These are phyloP conservation scores for Sarcodon sp. DNA, from an alignment of 768 basidiomycete genomes.

Conservation along the genomic window DNA sequence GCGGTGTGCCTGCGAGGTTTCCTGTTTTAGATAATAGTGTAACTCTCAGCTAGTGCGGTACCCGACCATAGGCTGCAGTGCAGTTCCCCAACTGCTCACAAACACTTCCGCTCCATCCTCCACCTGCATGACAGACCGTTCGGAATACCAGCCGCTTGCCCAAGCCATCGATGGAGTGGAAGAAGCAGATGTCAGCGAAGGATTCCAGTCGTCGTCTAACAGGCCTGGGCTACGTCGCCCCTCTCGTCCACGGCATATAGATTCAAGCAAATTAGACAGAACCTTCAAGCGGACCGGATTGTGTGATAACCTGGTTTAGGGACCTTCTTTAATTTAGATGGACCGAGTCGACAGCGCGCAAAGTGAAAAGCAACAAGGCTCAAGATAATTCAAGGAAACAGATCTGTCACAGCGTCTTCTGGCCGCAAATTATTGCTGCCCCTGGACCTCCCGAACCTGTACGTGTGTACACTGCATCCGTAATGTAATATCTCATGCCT, in stretches of 20 bases:
- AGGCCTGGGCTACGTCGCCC: constrained; percentile 18
- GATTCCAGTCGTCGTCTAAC: constrained; percentile 15
- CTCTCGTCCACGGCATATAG: constrained; percentile 50
- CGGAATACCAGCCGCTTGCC: constrained; percentile 34
- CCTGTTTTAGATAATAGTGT: no score
- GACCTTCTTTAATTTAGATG: constrained; percentile 31
- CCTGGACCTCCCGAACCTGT: constrained; percentile 23
- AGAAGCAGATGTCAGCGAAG: constrained; percentile 24
- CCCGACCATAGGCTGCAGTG: no score
- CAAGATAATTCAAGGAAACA: constrained; percentile 47
- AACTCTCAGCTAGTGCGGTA: no score
- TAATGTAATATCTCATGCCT: constrained; percentile 2
- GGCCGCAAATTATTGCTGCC: constrained; percentile 35
- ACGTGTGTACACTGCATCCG: constrained; percentile 8
- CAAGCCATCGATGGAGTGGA: constrained; percentile 27
- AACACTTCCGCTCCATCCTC: background rate
- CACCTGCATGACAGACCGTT: constrained; percentile 25
- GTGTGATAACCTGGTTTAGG: background rate
- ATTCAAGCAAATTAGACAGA: constrained; percentile 66
- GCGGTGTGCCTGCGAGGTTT: no score
- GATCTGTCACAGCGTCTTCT: constrained; percentile 75
- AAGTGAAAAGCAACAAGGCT: constrained; percentile 58
- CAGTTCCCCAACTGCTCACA: background rate
- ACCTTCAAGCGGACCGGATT: constrained; percentile 57
- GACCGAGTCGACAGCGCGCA: constrained; percentile 81